Conservation (phyloP, 2,329 filamentous ascomycete genomes). For the Clonostachys chloroleuca region DNA sequence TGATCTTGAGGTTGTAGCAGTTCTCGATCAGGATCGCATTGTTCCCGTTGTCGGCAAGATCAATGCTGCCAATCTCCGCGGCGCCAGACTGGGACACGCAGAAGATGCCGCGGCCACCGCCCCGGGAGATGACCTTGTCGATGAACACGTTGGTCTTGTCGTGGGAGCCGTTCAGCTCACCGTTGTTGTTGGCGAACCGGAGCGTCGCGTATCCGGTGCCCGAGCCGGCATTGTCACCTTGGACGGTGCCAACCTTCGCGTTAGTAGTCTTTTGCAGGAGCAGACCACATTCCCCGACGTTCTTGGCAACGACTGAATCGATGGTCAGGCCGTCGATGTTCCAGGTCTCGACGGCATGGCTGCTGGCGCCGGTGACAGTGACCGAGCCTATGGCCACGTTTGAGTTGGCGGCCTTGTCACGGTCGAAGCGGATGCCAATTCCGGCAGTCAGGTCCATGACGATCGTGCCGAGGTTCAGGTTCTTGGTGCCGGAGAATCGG, state of each 20-base stretch:
- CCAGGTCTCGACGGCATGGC: conserved; percentile 55
- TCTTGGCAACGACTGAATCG: conserved; percentile 43
- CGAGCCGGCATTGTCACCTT: conserved; percentile 47
- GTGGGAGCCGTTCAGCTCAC: conserved; percentile 42
- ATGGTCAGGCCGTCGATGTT: conserved; percentile 52
- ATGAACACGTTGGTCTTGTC: conserved; percentile 41
- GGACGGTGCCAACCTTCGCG: conserved; percentile 46
- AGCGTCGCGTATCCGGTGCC: conserved; percentile 52
- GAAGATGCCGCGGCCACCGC: conserved; percentile 52
- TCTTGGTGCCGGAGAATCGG: conserved; percentile 45
- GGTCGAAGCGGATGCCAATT: conserved; percentile 53
- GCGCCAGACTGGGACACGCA: conserved; percentile 52
- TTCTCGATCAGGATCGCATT: conserved; percentile 56
- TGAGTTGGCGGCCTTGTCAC: conserved; percentile 43
- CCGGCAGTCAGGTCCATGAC: conserved; percentile 50
- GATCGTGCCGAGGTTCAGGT: conserved; percentile 44
- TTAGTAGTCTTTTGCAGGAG: conserved; percentile 49
- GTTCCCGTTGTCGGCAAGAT: conserved; percentile 47
- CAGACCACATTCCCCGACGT: conserved; percentile 53
- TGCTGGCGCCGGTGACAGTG: conserved; percentile 44
- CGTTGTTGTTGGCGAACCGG: conserved; percentile 53
- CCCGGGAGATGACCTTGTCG: conserved; percentile 48
- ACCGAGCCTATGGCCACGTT: conserved; percentile 50
- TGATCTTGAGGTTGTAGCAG: conserved; percentile 50
- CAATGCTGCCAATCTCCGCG: conserved; percentile 41